These are phyloP conservation scores for Coemansia sp. DNA, from an alignment of 192 early-diverging fungal genomes.

Conservation along the genomic window DNA sequence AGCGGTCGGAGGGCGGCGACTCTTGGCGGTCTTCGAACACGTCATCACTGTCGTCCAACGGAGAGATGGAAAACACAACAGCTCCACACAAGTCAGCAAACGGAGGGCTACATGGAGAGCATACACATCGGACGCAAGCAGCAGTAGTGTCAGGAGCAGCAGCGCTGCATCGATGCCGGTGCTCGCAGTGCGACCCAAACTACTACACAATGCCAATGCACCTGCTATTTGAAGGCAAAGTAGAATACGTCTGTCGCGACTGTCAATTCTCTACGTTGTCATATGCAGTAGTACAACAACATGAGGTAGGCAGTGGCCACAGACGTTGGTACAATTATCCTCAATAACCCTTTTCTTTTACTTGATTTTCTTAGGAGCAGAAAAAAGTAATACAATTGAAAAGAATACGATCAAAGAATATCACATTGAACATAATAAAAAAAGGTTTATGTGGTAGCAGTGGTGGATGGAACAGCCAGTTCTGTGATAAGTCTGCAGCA, in stretches of 20 bases:
- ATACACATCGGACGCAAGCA: conserved; percentile 2
- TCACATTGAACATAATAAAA: neutral
- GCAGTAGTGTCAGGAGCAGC: conserved; percentile 12
- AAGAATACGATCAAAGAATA: neutral
- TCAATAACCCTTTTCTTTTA: conserved; percentile 15
- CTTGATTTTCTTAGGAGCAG: neutral
- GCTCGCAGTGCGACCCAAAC: conserved; percentile 55
- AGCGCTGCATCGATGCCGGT: conserved; percentile 24
- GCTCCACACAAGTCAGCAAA: neutral
- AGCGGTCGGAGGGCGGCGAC: conserved; percentile 14
- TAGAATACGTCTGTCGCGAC: conserved; percentile 51
- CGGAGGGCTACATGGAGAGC: too few relatives aligned
- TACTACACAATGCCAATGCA: conserved; percentile 41
- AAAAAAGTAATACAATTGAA: conserved; percentile 5
- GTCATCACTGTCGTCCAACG: conserved; percentile 1
- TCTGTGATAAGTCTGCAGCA: conserved; percentile 93
- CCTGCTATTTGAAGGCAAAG: conserved; percentile 27
- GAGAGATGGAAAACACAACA: conserved; percentile 21
- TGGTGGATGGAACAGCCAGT: conserved; percentile 70
- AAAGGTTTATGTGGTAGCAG: neutral
- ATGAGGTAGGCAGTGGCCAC: conserved; percentile 44
- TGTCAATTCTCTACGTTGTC: conserved; percentile 40
- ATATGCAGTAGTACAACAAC: conserved; percentile 30
- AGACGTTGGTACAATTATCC: conserved; percentile 54
- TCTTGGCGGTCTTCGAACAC: conserved; percentile 12